Conservation (phyloP, 768 basidiomycete genomes). For the Cystoderma amianthinum region DNA sequence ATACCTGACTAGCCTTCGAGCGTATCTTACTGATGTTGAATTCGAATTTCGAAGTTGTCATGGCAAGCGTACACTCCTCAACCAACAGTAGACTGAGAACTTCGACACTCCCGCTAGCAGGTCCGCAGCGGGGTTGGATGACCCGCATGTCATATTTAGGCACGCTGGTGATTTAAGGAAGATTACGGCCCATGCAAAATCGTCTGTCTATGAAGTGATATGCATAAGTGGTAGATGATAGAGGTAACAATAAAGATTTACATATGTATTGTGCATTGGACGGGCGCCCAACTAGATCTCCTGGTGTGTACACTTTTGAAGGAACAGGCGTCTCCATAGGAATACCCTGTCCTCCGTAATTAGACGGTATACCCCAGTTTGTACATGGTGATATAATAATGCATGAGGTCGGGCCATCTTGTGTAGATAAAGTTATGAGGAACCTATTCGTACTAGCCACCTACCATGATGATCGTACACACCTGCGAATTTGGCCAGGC, state of each 20-base stretch:
- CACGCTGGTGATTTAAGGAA: neutral
- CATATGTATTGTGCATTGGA: constrained; percentile 38
- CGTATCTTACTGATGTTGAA: too few relatives aligned
- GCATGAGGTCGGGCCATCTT: constrained; percentile 48
- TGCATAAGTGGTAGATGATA: neutral
- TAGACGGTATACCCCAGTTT: constrained; percentile 47
- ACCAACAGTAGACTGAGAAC: constrained; percentile 34
- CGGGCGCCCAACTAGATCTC: constrained; percentile 43
- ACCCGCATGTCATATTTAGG: neutral
- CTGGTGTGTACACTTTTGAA: constrained; percentile 25
- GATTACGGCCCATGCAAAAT: constrained; percentile 15
- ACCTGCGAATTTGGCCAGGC: too few relatives aligned
- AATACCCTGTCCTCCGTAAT: constrained; percentile 44
- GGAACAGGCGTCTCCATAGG: constrained; percentile 50
- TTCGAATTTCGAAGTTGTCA: constrained; percentile 10
- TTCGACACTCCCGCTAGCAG: constrained; percentile 40
- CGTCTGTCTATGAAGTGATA: constrained; percentile 32
- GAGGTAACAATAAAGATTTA: constrained; percentile 7
- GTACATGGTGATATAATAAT: constrained; percentile 47
- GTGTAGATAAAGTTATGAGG: too few relatives aligned
- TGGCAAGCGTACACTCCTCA: constrained; percentile 12
- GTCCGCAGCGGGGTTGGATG: constrained; percentile 8
- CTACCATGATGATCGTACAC: too few relatives aligned
- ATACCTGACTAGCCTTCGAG: too few relatives aligned
- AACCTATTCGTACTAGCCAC: too few relatives aligned